Evolutionary conservation across 2,329 filamentous ascomycete genomes (phyloP).

Genomic region (Phialophora tarda): DNA sequence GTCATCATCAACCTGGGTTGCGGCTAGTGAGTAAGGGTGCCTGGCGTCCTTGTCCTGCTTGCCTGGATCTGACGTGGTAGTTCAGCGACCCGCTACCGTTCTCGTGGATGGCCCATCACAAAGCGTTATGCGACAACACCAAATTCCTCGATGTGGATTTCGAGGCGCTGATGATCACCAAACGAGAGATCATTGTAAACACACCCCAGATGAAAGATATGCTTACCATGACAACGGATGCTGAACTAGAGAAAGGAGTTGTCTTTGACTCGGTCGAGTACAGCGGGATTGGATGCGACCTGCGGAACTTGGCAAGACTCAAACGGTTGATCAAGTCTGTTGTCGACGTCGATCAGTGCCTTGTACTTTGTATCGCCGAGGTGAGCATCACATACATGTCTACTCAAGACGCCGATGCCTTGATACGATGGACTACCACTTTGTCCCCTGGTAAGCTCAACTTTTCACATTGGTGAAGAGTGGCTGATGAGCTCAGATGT

Average conservation of each 20-base stretch:
- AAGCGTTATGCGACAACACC: slow-evolving; percentile 47
- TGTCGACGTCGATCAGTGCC: slow-evolving; percentile 62
- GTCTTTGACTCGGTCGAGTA: slow-evolving; percentile 38
- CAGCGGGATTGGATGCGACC: slow-evolving; percentile 38
- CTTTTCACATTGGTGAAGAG: background rate
- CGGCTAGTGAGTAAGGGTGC: slow-evolving; percentile 39
- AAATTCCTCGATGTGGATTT: slow-evolving; percentile 40
- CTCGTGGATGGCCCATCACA: slow-evolving; percentile 74
- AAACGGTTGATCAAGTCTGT: slow-evolving; percentile 64
- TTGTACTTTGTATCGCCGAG: slow-evolving; percentile 82
- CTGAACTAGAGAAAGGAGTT: slow-evolving; percentile 21
- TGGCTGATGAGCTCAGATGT: slow-evolving; percentile 53
- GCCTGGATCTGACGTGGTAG: slow-evolving; percentile 13
- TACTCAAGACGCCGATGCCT: slow-evolving; percentile 69
- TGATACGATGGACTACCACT: slow-evolving; percentile 78
- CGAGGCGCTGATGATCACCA: slow-evolving; percentile 39
- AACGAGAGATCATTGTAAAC: slow-evolving; percentile 38
- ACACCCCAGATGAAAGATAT: slow-evolving; percentile 37
- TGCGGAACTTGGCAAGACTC: slow-evolving; percentile 70
- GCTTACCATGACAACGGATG: slow-evolving; percentile 26
- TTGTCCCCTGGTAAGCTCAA: slow-evolving; percentile 66
- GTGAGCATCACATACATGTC: slow-evolving; percentile 93
- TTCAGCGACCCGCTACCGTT: slow-evolving; percentile 83
- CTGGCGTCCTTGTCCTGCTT: background rate
- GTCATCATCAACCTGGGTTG: slow-evolving; percentile 40